phyloP scores from a whole-genome alignment of 768 basidiomycete genomes.

The Kwoniella dendrophila region DNA sequence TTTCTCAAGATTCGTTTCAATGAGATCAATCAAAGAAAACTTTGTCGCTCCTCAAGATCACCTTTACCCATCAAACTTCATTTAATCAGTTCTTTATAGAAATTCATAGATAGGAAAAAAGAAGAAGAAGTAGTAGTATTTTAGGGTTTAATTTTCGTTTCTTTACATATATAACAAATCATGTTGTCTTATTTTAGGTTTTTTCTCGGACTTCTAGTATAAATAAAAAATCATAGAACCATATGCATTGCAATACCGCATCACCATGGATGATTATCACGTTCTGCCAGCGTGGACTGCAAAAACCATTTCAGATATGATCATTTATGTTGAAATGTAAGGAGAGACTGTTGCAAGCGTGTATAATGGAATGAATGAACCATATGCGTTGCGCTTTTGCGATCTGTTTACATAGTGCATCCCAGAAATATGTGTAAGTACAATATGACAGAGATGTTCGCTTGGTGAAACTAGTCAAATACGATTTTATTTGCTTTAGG shows the following conservation, averaged over 20 bases:
- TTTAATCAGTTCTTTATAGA: constrained; percentile 55
- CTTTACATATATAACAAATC: not conserved
- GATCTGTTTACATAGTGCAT: not conserved
- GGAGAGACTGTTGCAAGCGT: too few relatives aligned
- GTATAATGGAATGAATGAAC: too few relatives aligned
- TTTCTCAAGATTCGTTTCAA: constrained; percentile 69
- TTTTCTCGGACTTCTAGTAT: not conserved
- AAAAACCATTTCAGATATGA: too few relatives aligned
- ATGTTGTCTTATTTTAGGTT: constrained; percentile 5
- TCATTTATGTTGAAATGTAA: too few relatives aligned
- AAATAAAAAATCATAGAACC: not conserved
- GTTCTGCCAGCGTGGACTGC: too few relatives aligned
- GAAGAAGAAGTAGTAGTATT: not conserved
- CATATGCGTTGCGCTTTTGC: too few relatives aligned
- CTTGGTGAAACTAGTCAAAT: constrained; percentile 58
- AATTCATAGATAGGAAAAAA: not conserved
- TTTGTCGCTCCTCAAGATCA: constrained; percentile 81
- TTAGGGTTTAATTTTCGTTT: not conserved
- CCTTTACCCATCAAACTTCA: constrained; percentile 82
- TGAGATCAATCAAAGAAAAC: constrained; percentile 95
- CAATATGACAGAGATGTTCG: not conserved
- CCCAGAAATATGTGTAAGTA: not conserved
- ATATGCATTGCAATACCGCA: constrained; percentile 1
- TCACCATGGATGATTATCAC: not conserved
- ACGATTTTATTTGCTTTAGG: constrained; percentile 83